Base-by-base conservation (phyloP, 1,139 yeast genomes). In the Debaryomyces subglobosus region DNA sequence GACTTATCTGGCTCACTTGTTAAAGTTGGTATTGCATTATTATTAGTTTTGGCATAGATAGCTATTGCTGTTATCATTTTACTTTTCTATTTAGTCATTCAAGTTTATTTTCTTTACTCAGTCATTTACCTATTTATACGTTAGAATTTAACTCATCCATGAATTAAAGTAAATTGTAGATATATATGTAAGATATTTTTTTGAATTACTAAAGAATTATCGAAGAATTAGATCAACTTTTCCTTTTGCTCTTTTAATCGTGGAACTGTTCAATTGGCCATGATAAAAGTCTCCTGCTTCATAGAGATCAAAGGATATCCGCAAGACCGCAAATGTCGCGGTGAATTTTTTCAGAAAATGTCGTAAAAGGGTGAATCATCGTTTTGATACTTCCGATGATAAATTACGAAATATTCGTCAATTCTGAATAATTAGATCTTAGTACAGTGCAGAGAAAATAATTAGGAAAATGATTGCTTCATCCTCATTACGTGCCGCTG, bases 281-380 rank as follows among this genome's bases (percentile, higher is more conserved):
- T n/a, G n/a, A n/a, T n/a, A n/a, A n/a, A n/a, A n/a, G n/a, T n/a
- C n/a, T n/a, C n/a, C n/a, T n/a, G n/a, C n/a, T n/a, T 20, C 23
- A 20, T 29, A n/a, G 33, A n/a, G 5, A 29, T 15, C 10, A 12
- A 12, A 29, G 13, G 16, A 4, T n/a, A 18, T 13, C 43, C 43
- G 35, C 21, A 18, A 21, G 43, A 18, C 43, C 43, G 43, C 23
- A 39, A 30, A 39, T 39, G 43, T 39, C 43, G 33, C 12, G 25
- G n/a, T 6, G 36, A 18, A 18, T n/a, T 20, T 16, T 39, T 39
- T 21, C 24, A 20, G 13, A 29, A 18, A 39, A 39, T 20, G 43
- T 39, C 43, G 43, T 12, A 29, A 30, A 30, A 39, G 33, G 43
- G 23, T 39, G 43, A 39, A 39, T 39, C 43, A 39, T 39, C 43